phyloP scores from a whole-genome alignment of 305 asterid species.

The Vinca major region DNA sequence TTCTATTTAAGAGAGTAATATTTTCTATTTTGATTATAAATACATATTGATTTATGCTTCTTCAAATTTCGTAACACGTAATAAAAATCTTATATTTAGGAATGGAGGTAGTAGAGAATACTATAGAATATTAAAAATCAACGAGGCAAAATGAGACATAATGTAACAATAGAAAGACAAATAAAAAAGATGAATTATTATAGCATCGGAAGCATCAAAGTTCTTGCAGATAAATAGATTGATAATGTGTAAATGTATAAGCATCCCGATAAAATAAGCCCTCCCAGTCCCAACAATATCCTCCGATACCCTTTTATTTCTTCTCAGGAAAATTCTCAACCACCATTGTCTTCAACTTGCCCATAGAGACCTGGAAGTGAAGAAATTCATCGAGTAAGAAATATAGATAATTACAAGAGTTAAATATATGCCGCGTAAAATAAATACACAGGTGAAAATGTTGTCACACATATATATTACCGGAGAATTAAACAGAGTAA shows the following conservation, averaged over 20 bases:
- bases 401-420: not conserved
- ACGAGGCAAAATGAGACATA: not conserved
- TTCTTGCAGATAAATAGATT: not conserved
- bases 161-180: not conserved
- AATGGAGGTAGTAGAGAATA: not conserved
- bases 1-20: no score
- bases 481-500: no score
- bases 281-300: not conserved
- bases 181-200: not conserved
- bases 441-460: not conserved
- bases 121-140: not conserved
- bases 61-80: no score
- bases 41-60: no score
- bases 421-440: not conserved
- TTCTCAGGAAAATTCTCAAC: constrained; percentile 9
- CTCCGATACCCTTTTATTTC: constrained; percentile 6
- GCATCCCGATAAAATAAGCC: constrained; percentile 4
- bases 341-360: constrained; percentile 14
- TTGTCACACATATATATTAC: constrained; percentile 9
- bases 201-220: not conserved
- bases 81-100: no score
- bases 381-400: not conserved
- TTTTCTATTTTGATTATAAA: no score
- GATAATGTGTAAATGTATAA: not conserved
- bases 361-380: constrained; percentile 16